Base-by-base conservation (phyloP, 1,139 yeast genomes). In the Hyphopichia burtonii region DNA sequence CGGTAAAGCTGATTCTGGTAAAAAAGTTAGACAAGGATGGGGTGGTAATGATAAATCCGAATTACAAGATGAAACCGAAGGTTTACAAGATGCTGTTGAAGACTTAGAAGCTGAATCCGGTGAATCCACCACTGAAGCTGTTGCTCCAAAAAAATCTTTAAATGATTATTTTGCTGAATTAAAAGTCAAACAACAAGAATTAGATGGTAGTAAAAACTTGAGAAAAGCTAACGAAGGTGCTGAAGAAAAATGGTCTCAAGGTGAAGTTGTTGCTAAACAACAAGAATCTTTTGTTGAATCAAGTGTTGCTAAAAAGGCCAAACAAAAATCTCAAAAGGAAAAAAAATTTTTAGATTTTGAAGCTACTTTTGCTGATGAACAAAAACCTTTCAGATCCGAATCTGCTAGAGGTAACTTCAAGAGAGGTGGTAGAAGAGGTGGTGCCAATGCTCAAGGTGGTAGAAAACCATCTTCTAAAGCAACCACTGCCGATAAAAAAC, bases 1-100 rank as follows among this genome's bases (percentile, higher is more conserved):
- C 53, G 88, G 84, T 62, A 86, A 84, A 78, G 71, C 83, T 59
- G 97, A 90, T 75, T 75, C 96, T 59, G 80, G 77, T 59, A 90
- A 90, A 85, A 84, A 86, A 71, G 76, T 84, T 63, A 80, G 78
- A 68, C 86, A 83, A 73, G 76, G 77, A 46, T 91, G 94, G 71
- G 91, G 96, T 82, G 89, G 90, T 59, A 83, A 82, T 65, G 82
- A 82, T 68, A 71, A 74, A 60, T 75, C 74, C 58, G 82, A 77
- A 63, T 58, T 63, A 46, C 83, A 76, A 52, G 83, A 82, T 52
- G 88, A 83, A 71, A 65, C 65, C 49, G 87, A 81, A 60, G 90
- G 76, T 52, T 81, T 72, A 52, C 75, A 65, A 50, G 85, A 82
- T 55, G 89, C 86, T 49, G 70, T 62, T 45, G 79, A 71, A 47